Conservation (phyloP, 306 rosid species). For the Arachis hypogaea region DNA sequence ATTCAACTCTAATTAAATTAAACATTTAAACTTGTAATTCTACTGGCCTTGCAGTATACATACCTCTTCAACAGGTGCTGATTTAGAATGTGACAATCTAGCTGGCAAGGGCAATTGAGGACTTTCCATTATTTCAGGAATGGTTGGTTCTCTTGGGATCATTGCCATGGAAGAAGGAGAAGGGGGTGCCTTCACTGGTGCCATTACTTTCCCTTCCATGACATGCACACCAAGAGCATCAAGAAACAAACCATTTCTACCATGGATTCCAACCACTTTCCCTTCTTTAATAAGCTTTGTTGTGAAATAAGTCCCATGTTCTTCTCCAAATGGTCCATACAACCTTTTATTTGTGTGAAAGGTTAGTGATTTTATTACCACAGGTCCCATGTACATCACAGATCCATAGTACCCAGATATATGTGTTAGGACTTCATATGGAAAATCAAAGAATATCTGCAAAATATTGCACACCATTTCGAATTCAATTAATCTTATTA, state of each 20-base stretch:
- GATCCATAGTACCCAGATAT: constrained; percentile 77
- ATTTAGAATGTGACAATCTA: constrained; percentile 53
- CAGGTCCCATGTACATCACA: constrained; percentile 79
- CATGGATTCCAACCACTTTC: constrained; percentile 82
- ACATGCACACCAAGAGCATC: constrained; percentile 85
- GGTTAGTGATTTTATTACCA: constrained; percentile 69
- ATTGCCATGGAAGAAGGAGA: constrained; percentile 50
- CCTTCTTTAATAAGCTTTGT: constrained; percentile 67
- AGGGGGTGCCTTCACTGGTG: constrained; percentile 45
- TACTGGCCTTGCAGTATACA: not conserved
- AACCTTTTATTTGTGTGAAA: constrained; percentile 67
- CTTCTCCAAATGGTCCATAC: constrained; percentile 91
- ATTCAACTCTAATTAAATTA: too few relatives aligned
- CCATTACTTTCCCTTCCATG: constrained; percentile 67
- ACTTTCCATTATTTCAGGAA: constrained; percentile 45
- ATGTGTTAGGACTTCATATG: constrained; percentile 81
- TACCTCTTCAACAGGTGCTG: constrained; percentile 67
- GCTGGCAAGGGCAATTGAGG: constrained; percentile 49
- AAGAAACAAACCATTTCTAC: constrained; percentile 79
- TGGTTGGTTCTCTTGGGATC: constrained; percentile 44
- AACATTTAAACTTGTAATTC: too few relatives aligned
- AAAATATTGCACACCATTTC: not conserved
- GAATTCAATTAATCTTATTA: not conserved
- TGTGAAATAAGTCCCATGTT: constrained; percentile 68
- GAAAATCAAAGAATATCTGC: constrained; percentile 80